phyloP scores from a whole-genome alignment of 1,284 basidiomycete genomes.

The Puccinia novopanici region DNA sequence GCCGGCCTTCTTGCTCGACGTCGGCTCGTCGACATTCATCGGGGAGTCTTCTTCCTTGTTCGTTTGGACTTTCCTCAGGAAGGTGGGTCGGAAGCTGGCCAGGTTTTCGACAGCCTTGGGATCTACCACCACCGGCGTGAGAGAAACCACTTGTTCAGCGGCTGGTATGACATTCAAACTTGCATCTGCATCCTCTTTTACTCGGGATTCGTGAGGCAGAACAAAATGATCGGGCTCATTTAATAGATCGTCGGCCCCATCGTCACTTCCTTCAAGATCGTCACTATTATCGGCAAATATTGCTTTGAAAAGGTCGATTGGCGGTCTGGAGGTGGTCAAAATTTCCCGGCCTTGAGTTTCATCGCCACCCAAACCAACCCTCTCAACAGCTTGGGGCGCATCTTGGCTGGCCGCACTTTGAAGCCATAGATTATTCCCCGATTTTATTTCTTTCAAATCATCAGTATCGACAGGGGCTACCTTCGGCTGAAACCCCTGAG shows the following conservation, averaged over 20 bases:
- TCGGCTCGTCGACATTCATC: neutral
- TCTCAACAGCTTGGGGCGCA: constrained; percentile 23
- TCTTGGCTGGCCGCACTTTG: constrained; percentile 5
- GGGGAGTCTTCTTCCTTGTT: neutral
- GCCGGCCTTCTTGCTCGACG: constrained; percentile 26
- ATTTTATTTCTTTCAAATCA: constrained; percentile 64
- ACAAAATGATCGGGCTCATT: neutral
- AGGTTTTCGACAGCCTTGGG: constrained; percentile 38
- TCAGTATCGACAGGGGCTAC: neutral
- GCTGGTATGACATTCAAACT: neutral
- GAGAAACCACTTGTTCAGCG: constrained; percentile 5
- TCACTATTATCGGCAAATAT: constrained; percentile 58
- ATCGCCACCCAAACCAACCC: constrained; percentile 85
- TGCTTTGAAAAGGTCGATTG: constrained; percentile 88
- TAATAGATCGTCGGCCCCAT: constrained; percentile 21
- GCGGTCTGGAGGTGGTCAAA: constrained; percentile 79
- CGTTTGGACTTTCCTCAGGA: constrained; percentile 22
- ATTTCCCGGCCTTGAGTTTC: constrained; percentile 81
- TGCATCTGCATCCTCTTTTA: constrained; percentile 9
- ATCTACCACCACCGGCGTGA: constrained; percentile 43
- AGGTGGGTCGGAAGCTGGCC: constrained; percentile 43
- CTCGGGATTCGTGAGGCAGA: neutral
- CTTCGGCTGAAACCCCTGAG: constrained; percentile 42
- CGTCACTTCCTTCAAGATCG: constrained; percentile 1
- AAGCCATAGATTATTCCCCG: constrained; percentile 27